phyloP scores from a whole-genome alignment of 1,284 basidiomycete species.

The Lignosus rhinocerotis region DNA sequence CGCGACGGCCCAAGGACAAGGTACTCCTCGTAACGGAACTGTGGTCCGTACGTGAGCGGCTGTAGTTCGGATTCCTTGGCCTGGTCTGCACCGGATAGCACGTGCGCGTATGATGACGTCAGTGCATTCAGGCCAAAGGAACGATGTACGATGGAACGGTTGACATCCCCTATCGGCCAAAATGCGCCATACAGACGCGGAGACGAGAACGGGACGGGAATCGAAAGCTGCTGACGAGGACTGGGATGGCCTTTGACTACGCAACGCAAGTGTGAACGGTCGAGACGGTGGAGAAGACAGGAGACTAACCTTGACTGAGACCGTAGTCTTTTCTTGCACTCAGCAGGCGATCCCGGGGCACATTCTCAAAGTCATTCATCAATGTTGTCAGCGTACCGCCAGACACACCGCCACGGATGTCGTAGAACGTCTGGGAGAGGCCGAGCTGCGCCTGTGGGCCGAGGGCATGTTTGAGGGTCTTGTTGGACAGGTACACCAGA shows the following conservation, averaged over 20 bases:
- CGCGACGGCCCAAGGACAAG: conserved; percentile 40
- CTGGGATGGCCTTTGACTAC: conserved; percentile 44
- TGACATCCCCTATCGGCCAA: conserved; percentile 64
- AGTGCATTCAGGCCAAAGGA: conserved; percentile 73
- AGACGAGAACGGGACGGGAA: conserved; percentile 48
- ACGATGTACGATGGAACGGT: conserved; percentile 74
- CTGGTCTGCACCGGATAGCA: not conserved
- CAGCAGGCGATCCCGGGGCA: not conserved
- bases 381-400: conserved; percentile 68
- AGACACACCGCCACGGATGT: conserved; percentile 49
- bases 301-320: conserved; percentile 55
- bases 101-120: conserved; percentile 5
- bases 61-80: conserved; percentile 23
- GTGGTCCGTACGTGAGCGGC: conserved; percentile 53
- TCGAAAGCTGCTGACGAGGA: conserved; percentile 43
- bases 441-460: conserved; percentile 36
- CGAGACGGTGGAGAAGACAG: no score
- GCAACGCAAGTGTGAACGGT: not conserved
- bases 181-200: conserved; percentile 53
- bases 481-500: conserved; percentile 55
- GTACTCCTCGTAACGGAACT: conserved; percentile 80
- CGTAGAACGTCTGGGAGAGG: conserved; percentile 47
- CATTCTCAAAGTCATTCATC: not conserved
- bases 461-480: conserved; percentile 42
- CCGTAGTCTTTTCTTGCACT: conserved; percentile 44